Percentiles rank a stretch among this genome's conserved stretches.
Conservation (phyloP, 2,329 filamentous ascomycete species). For the Botrytis galanthina region DNA sequence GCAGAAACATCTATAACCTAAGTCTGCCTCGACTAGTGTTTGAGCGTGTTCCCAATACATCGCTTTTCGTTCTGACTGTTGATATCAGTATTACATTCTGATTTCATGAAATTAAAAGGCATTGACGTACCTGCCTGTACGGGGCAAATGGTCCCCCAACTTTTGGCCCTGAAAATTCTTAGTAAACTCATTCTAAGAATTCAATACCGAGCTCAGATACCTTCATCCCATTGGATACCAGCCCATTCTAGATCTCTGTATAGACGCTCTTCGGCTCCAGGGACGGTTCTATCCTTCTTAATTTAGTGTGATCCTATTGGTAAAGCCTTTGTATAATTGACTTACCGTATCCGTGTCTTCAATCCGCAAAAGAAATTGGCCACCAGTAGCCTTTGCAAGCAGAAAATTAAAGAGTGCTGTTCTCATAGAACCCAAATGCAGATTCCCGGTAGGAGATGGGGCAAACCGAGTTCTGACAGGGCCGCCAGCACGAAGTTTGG, state of each 20-base stretch:
- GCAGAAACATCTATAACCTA: constrained; percentile 95
- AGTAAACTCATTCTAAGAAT: not conserved
- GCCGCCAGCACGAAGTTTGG: constrained; percentile 43
- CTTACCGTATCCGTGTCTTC: constrained; percentile 93
- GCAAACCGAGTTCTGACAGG: constrained; percentile 84
- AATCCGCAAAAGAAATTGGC: constrained; percentile 85
- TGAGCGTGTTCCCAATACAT: constrained; percentile 72
- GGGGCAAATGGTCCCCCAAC: constrained; percentile 79
- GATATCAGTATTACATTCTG: not conserved
- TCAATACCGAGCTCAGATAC: constrained; percentile 40
- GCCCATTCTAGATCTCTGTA: constrained; percentile 84
- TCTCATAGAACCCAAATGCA: constrained; percentile 86
- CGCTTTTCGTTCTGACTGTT: constrained; percentile 73
- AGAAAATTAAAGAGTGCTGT: constrained; percentile 97
- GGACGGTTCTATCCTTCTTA: constrained; percentile 65
- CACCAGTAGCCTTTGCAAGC: constrained; percentile 80
- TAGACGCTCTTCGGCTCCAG: constrained; percentile 73
- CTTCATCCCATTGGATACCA: constrained; percentile 91
- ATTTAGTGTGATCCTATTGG: constrained; percentile 23
- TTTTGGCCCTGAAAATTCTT: constrained; percentile 61
- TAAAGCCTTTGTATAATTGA: constrained; percentile 20
- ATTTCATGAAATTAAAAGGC: constrained; percentile 20
- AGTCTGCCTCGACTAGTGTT: constrained; percentile 64
- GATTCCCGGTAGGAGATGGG: constrained; percentile 88
- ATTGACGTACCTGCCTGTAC: constrained; percentile 68